Conservation (phyloP, 2,329 filamentous ascomycete species). For the Pseudopyrenochaeta lycopersici region DNA sequence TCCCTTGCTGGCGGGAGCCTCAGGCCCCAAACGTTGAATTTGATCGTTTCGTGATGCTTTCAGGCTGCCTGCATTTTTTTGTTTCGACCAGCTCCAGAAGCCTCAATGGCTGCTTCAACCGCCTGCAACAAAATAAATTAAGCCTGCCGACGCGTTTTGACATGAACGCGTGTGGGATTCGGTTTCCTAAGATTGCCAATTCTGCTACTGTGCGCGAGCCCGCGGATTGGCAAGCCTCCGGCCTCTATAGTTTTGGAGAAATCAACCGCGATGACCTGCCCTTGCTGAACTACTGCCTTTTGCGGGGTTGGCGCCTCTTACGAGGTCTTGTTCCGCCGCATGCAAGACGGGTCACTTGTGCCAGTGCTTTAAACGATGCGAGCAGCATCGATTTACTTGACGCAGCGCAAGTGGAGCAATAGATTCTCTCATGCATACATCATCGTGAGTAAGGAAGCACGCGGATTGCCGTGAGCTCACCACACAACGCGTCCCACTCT, state of each 20-base stretch:
- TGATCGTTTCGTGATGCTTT: slow-evolving; percentile 23
- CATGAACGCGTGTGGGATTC: slow-evolving; percentile 22
- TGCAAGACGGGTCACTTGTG: slow-evolving; percentile 30
- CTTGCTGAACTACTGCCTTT: slow-evolving; percentile 36
- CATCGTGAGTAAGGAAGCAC: slow-evolving; percentile 29
- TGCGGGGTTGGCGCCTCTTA: slow-evolving; percentile 45
- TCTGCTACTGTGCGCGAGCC: slow-evolving; percentile 19
- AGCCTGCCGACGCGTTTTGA: not conserved
- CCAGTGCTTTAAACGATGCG: slow-evolving; percentile 30
- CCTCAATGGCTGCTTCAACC: slow-evolving; percentile 13
- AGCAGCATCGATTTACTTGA: slow-evolving; percentile 27
- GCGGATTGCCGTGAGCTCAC: slow-evolving; percentile 1
- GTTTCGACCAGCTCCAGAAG: slow-evolving; percentile 15
- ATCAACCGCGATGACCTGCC: slow-evolving; percentile 36
- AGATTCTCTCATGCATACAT: slow-evolving; percentile 19
- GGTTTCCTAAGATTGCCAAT: slow-evolving; percentile 33
- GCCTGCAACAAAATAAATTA: slow-evolving; percentile 5
- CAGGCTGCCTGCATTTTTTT: slow-evolving; percentile 12
- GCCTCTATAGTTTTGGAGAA: slow-evolving; percentile 28
- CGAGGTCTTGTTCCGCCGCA: slow-evolving; percentile 33
- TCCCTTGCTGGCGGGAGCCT: slow-evolving; percentile 36
- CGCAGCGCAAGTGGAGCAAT: slow-evolving; percentile 28
- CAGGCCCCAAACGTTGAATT: slow-evolving; percentile 20
- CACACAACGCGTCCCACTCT: no score
- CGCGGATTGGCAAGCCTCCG: slow-evolving; percentile 22